Percentiles rank a stretch among this genome's conserved stretches.
Evolutionary conservation across 306 rosid genomes (phyloP).

Genomic region (Cucumis hystrix): DNA sequence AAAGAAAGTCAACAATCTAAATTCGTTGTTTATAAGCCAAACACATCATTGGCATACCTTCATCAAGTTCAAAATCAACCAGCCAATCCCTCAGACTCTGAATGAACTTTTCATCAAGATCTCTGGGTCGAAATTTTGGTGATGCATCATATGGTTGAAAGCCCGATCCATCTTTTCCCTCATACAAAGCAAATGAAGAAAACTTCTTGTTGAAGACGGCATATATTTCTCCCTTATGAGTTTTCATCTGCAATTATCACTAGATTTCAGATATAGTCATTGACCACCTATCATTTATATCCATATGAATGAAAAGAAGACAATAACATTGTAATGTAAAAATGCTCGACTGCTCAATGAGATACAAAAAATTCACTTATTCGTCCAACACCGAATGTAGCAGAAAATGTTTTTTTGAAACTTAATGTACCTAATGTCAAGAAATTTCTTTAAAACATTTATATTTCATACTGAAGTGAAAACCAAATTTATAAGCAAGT

Average conservation of each 20-base stretch:
- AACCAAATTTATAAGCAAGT: neutral
- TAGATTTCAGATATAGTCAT: neutral
- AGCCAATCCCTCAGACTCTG: slow-evolving; percentile 48
- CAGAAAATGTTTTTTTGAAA: neutral
- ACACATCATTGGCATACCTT: slow-evolving; percentile 29
- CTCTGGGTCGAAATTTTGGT: slow-evolving; percentile 19
- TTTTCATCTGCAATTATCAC: slow-evolving; percentile 28
- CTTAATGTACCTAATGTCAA: neutral
- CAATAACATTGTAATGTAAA: neutral
- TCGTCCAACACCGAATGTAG: neutral
- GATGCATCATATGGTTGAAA: slow-evolving; percentile 41
- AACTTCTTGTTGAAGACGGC: slow-evolving; percentile 32
- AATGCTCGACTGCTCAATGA: neutral
- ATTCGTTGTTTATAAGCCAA: neutral
- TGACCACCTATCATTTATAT: neutral
- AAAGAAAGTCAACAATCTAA: neutral
- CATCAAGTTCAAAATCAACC: slow-evolving; percentile 20
- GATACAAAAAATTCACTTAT: neutral
- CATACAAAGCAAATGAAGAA: slow-evolving; percentile 56
- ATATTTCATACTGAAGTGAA: neutral
- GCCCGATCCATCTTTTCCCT: slow-evolving; percentile 22
- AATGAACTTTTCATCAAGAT: slow-evolving; percentile 21
- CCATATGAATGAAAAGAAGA: neutral
- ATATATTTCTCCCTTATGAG: slow-evolving; percentile 18
- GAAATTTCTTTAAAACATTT: neutral